Conservation (phyloP, 129 eudicot genomes). For the Rutidosis leptorrhynchoides region DNA sequence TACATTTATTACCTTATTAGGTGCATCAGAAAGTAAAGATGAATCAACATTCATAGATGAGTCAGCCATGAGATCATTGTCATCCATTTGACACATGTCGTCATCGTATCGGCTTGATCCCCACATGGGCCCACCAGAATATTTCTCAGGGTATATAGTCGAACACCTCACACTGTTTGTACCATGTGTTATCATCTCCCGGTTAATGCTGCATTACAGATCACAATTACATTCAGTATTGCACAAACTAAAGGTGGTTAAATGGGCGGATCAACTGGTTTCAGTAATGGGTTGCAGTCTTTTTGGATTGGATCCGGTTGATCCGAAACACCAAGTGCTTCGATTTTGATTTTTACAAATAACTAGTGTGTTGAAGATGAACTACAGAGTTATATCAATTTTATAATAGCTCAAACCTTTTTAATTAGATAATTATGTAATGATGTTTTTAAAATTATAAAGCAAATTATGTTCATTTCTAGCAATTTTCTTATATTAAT, state of each 20-base stretch:
- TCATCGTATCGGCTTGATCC: conserved; percentile 61
- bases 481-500: neutral
- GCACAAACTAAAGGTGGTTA: conserved; percentile 7
- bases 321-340: neutral
- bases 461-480: neutral
- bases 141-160: conserved; percentile 54
- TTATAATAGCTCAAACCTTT: neutral
- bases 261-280: neutral
- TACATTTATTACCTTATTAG: conserved; percentile 53
- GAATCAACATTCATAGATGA: conserved; percentile 45
- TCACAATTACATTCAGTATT: conserved; percentile 9
- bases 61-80: conserved; percentile 54
- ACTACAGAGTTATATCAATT: neutral
- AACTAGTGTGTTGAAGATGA: neutral
- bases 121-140: conserved; percentile 51
- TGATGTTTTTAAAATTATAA: neutral
- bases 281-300: neutral
- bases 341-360: neutral
- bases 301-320: neutral
- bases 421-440: neutral
- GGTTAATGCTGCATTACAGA: conserved; percentile 51
- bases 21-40: conserved; percentile 34
- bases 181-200: conserved; percentile 40
- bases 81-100: conserved; percentile 93
- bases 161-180: conserved; percentile 69